Percentiles rank a stretch among this genome's conserved stretches.
Evolutionary conservation across 495 filamentous ascomycete species (phyloP).

Genomic region (Copromyces sp.): DNA sequence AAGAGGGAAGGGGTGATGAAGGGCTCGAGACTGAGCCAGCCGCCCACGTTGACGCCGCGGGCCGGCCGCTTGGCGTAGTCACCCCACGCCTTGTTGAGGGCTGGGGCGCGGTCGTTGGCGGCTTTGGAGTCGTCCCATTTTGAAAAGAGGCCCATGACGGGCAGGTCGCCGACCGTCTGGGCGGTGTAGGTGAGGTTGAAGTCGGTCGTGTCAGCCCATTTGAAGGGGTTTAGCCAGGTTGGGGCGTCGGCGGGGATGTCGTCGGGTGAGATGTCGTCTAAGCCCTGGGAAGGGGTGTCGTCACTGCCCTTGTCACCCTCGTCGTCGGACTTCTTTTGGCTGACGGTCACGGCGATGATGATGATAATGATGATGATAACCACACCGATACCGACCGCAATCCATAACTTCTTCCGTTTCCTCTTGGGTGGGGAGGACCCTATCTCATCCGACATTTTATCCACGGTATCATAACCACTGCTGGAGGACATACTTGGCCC

Average conservation of each 20-base stretch:
- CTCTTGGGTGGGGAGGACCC: not conserved
- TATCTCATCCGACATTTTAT: not conserved
- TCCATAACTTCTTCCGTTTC: slow-evolving; percentile 15
- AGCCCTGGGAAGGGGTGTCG: slow-evolving; percentile 37
- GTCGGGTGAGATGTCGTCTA: slow-evolving; percentile 47
- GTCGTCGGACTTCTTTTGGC: slow-evolving; percentile 46
- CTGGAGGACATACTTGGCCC: not conserved
- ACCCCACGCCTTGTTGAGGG: slow-evolving; percentile 60
- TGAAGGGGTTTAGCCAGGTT: slow-evolving; percentile 77
- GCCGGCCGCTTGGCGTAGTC: slow-evolving; percentile 72
- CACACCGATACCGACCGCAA: slow-evolving; percentile 40
- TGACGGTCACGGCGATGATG: slow-evolving; percentile 59
- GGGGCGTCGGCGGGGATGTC: slow-evolving; percentile 62
- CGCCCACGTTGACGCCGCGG: slow-evolving; percentile 85
- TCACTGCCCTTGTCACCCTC: slow-evolving; percentile 12
- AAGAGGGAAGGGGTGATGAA: slow-evolving; percentile 95
- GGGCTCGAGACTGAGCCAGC: slow-evolving; percentile 90
- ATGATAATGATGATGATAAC: slow-evolving; percentile 63
- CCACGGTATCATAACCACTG: not conserved
- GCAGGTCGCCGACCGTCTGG: slow-evolving; percentile 71
- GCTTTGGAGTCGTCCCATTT: slow-evolving; percentile 75
- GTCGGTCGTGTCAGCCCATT: slow-evolving; percentile 83
- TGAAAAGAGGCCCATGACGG: slow-evolving; percentile 80
- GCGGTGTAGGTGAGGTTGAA: slow-evolving; percentile 94
- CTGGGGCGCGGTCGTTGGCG: slow-evolving; percentile 70